Base-by-base conservation (phyloP, 2,329 filamentous ascomycete genomes). In the Zalaria obscura region DNA sequence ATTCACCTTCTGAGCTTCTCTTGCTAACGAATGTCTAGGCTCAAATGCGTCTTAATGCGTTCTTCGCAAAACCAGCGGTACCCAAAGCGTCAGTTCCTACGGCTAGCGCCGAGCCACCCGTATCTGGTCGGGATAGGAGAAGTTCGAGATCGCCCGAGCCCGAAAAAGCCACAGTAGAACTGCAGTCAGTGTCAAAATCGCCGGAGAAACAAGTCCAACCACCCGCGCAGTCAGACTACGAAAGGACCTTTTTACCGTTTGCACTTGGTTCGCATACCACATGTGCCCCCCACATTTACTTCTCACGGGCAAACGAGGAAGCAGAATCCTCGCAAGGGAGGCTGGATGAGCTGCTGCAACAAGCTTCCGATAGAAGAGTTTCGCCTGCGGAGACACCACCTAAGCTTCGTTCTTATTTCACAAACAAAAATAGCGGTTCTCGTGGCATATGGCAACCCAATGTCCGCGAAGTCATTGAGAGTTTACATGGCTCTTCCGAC, bases 211-310 rank as follows among this genome's bases (percentile, higher is more conserved):
- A 41, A 2, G 48, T n/a, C n/a, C n/a, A n/a, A n/a, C n/a, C n/a
- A 47, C 10, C 39, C 10, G 53, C 54, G 9, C 26, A 60, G 25
- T 60, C 58, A 4, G 65, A 68, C 45, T 64, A 66, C 45, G 49
- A 82, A 11, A 78, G 76, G 49, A 66, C 71, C 31, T 96, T 96
- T 53, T 73, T 86, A 28, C 78, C 83, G 0, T 96, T 95, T 58
- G 88, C 82, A 47, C 55, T 91, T 36, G 81, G 85, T 44, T 70
- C 78, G 3, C 73, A 85, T 52, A 82, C 85, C 1, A 73, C 63
- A n/a, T 51, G 95, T 40, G 86, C 87, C 0, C 68, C 71, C 0
- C 50, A 68, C 38, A 67, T 65, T 2, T 75, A 75, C 27, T 9
- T 28, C n/a, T 27, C 70, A 6, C 58, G 68, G 25, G 4, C 25